phyloP scores from a whole-genome alignment of 2,329 filamentous ascomycete species.

The Trichocomaceae sp. region DNA sequence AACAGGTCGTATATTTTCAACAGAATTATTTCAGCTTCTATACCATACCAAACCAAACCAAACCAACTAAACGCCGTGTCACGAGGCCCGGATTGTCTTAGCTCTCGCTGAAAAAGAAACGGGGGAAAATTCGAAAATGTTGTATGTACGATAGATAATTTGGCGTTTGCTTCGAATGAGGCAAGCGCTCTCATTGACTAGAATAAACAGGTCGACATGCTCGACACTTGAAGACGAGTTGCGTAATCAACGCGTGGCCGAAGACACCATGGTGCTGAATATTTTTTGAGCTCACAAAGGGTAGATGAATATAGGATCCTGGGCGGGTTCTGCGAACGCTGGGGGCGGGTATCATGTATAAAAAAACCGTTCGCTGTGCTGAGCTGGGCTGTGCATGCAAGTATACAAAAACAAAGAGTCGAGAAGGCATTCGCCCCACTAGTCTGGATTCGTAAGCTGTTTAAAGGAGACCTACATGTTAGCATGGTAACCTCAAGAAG shows the following conservation, averaged over 20 bases:
- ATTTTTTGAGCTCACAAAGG: neutral
- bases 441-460: conserved; percentile 16
- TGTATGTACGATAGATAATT: neutral
- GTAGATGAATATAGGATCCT: neutral
- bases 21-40: neutral
- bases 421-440: neutral
- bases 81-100: neutral
- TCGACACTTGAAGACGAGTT: neutral
- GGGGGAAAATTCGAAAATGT: neutral
- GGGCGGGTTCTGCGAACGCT: neutral
- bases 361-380: conserved; percentile 11
- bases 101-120: neutral
- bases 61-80: neutral
- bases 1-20: neutral
- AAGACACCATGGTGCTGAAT: neutral
- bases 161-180: neutral
- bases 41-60: neutral
- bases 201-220: neutral
- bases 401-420: conserved; percentile 8
- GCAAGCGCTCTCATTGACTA: neutral
- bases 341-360: conserved; percentile 12
- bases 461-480: neutral
- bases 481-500: neutral
- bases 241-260: neutral
- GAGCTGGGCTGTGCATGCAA: conserved; percentile 11